Conservation (phyloP, 2,329 filamentous ascomycete genomes). For the Xylariales sp. region DNA sequence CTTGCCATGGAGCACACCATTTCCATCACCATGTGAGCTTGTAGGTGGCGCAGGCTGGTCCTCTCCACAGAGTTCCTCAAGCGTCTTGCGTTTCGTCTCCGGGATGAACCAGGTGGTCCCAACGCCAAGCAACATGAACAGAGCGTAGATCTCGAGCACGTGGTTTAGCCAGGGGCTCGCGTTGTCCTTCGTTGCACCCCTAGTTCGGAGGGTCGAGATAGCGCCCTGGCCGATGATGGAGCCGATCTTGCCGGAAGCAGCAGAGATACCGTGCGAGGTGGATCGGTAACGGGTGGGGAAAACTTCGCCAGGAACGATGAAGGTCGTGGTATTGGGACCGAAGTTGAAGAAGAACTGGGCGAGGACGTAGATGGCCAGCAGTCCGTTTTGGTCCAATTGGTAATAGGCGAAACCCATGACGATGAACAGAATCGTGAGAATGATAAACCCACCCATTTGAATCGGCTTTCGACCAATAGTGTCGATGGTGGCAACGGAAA, state of each 20-base stretch:
- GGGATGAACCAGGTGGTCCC: slow-evolving; percentile 66
- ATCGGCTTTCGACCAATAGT: slow-evolving; percentile 74
- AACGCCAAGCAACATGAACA: slow-evolving; percentile 72
- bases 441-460: slow-evolving; percentile 59
- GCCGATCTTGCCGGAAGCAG: slow-evolving; percentile 50
- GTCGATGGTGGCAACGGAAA: slow-evolving; percentile 70
- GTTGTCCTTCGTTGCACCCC: slow-evolving; percentile 34
- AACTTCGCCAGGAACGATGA: slow-evolving; percentile 52
- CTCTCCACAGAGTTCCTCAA: slow-evolving; percentile 56
- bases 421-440: slow-evolving; percentile 53
- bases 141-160: slow-evolving; percentile 64
- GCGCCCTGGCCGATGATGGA: slow-evolving; percentile 54
- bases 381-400: slow-evolving; percentile 43
- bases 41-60: slow-evolving; percentile 19
- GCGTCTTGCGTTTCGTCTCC: slow-evolving; percentile 69
- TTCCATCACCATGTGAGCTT: background rate
- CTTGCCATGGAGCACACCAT: slow-evolving; percentile 2
- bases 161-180: slow-evolving; percentile 66
- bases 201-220: slow-evolving; percentile 49
- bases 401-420: slow-evolving; percentile 60
- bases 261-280: slow-evolving; percentile 54
- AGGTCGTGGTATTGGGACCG: slow-evolving; percentile 53
- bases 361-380: slow-evolving; percentile 51
- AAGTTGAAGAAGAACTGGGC: slow-evolving; percentile 59
- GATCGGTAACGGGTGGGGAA: slow-evolving; percentile 54